These are phyloP conservation scores for Micractinium conductrix DNA, from an alignment of 139 green algal species.

Conservation along the genomic window DNA sequence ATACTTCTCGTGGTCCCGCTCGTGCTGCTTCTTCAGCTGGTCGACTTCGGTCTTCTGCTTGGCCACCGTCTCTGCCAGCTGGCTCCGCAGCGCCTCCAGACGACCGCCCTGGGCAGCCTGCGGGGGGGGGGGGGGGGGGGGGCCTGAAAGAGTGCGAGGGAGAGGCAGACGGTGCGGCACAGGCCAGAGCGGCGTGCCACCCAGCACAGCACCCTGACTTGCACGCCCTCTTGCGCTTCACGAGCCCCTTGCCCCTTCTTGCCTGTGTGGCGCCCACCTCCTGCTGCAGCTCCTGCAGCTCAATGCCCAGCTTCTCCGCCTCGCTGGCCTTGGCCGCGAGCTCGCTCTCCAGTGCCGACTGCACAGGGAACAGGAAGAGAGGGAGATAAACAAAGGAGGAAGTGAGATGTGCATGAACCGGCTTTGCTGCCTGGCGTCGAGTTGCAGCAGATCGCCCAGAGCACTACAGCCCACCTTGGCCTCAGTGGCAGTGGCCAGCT, in stretches of 20 bases:
- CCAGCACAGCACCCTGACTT: background rate
- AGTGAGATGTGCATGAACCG: background rate
- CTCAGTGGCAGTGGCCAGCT: slow-evolving; percentile 13
- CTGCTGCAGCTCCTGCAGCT: slow-evolving; percentile 6
- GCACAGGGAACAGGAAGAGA: background rate
- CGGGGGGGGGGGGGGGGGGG: background rate
- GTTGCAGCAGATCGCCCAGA: background rate
- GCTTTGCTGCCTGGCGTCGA: background rate
- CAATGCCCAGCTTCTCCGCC: background rate
- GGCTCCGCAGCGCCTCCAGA: background rate
- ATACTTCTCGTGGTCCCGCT: background rate
- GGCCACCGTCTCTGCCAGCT: background rate
- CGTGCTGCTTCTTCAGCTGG: background rate
- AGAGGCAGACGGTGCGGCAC: background rate
- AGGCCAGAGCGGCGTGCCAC: background rate
- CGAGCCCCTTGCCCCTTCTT: background rate
- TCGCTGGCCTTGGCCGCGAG: background rate
- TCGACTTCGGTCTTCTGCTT: background rate
- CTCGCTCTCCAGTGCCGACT: background rate
- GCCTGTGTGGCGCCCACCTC: background rate
- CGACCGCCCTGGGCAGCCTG: background rate
- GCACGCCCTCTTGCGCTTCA: background rate
- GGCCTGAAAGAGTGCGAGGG: background rate
- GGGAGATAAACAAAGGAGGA: background rate
- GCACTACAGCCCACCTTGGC: slow-evolving; percentile 1